A percentile compares a stretch with the other conserved stretches of the same genome.
Conservation (phyloP, 768 basidiomycete species). For the Russula ochroleuca region DNA sequence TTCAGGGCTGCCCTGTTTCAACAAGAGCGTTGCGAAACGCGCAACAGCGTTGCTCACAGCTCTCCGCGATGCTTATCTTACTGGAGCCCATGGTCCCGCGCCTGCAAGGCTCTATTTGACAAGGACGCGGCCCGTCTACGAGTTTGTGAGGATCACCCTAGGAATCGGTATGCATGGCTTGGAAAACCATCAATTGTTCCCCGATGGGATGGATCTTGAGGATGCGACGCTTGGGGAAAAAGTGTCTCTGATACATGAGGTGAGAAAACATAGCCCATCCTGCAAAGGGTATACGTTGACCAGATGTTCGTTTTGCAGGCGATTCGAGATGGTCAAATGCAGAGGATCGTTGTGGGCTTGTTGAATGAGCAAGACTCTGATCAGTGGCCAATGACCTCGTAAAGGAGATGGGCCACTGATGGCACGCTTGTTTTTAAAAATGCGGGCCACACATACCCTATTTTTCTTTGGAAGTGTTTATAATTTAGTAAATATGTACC, state of each 20-base stretch:
- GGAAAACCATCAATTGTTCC: conserved; percentile 61
- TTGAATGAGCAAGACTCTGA: conserved; percentile 40
- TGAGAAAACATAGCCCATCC: conserved; percentile 20
- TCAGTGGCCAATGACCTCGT: background rate
- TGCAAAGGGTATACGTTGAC: background rate
- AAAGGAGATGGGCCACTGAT: background rate
- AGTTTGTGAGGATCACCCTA: conserved; percentile 64
- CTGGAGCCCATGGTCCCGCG: conserved; percentile 52
- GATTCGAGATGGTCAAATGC: conserved; percentile 66
- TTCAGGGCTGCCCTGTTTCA: conserved; percentile 48
- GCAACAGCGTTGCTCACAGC: conserved; percentile 43
- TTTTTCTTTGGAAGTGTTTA: background rate
- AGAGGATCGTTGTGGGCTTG: conserved; percentile 48
- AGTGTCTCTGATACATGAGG: conserved; percentile 72
- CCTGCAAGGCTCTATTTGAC: conserved; percentile 66
- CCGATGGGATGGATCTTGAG: conserved; percentile 59
- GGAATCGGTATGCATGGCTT: conserved; percentile 78
- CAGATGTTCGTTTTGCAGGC: conserved; percentile 33
- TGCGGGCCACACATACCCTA: background rate
- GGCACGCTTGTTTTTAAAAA: background rate
- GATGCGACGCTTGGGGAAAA: conserved; percentile 67
- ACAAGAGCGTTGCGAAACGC: conserved; percentile 47
- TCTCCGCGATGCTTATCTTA: conserved; percentile 54
- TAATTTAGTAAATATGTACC: background rate
- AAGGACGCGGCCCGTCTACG: conserved; percentile 68